Evolutionary conservation across 176 grass and related monocot genomes (phyloP).

Genomic region (Bonia amplexicaulis): DNA sequence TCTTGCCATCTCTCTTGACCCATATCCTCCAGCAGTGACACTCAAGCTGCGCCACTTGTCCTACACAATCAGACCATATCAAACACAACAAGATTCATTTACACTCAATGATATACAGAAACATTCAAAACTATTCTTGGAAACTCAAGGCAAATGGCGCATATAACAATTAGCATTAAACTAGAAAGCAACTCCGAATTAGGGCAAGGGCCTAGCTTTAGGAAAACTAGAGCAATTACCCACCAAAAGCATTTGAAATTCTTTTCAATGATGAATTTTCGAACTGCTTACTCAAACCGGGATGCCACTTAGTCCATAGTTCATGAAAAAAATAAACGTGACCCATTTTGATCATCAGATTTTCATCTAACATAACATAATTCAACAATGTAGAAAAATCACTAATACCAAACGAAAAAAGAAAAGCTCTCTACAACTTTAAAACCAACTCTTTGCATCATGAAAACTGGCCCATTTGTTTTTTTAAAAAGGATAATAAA

Average conservation of each 20-base stretch:
- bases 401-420: not conserved
- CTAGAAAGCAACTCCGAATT: not conserved
- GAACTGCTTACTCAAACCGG: not conserved
- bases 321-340: not conserved
- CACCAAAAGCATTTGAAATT: not conserved
- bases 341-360: not conserved
- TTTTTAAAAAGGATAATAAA: no score
- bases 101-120: not conserved
- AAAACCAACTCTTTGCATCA: not conserved
- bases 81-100: not conserved
- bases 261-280: not conserved
- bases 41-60: constrained; percentile 97
- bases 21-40: constrained; percentile 68
- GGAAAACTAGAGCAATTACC: not conserved
- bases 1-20: constrained; percentile 73
- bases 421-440: not conserved
- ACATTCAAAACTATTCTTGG: not conserved
- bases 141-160: not conserved
- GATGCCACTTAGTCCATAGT: not conserved
- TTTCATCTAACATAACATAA: not conserved
- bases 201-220: not conserved
- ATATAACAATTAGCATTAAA: not conserved
- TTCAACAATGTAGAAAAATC: constrained; percentile 11
- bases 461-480: no score
- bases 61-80: constrained; percentile 31